Conservation (phyloP, 2,329 filamentous ascomycete genomes). For the Plectosphaerella sp. region DNA sequence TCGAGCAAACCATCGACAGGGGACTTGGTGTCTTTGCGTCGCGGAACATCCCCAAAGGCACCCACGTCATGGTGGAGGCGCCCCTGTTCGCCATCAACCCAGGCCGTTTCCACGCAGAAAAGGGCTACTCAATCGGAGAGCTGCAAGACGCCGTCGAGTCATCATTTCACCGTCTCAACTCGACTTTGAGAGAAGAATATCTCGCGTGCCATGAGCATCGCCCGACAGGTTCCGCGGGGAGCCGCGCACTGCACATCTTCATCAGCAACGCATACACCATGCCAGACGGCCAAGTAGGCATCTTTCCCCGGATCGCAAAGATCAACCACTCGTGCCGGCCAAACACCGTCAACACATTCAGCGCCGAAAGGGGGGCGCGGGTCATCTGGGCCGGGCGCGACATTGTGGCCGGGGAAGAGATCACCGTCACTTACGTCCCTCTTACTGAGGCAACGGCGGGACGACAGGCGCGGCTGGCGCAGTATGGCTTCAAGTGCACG, state of each 20-base stretch:
- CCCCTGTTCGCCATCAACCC: slow-evolving; percentile 26
- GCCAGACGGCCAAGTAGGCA: slow-evolving; percentile 18
- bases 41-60: slow-evolving; percentile 25
- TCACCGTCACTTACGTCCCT: slow-evolving; percentile 29
- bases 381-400: slow-evolving; percentile 25
- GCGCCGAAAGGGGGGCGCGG: slow-evolving; percentile 21
- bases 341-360: slow-evolving; percentile 25
- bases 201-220: slow-evolving; percentile 21
- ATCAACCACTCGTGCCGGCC: slow-evolving; percentile 36
- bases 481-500: slow-evolving; percentile 16
- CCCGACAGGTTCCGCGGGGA: slow-evolving; percentile 13
- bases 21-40: slow-evolving; percentile 36
- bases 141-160: slow-evolving; percentile 24
- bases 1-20: slow-evolving; percentile 26
- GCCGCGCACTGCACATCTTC: slow-evolving; percentile 25
- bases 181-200: slow-evolving; percentile 20
- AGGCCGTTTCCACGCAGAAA: slow-evolving; percentile 18
- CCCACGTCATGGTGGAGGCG: slow-evolving; percentile 30
- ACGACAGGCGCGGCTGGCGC: slow-evolving; percentile 24
- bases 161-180: slow-evolving; percentile 9
- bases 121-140: slow-evolving; percentile 24
- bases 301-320: slow-evolving; percentile 28
- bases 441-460: slow-evolving; percentile 21
- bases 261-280: slow-evolving; percentile 34
- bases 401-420: slow-evolving; percentile 23